phyloP scores from a whole-genome alignment of 2,329 filamentous ascomycete genomes.

The Tolypocladium paradoxum region DNA sequence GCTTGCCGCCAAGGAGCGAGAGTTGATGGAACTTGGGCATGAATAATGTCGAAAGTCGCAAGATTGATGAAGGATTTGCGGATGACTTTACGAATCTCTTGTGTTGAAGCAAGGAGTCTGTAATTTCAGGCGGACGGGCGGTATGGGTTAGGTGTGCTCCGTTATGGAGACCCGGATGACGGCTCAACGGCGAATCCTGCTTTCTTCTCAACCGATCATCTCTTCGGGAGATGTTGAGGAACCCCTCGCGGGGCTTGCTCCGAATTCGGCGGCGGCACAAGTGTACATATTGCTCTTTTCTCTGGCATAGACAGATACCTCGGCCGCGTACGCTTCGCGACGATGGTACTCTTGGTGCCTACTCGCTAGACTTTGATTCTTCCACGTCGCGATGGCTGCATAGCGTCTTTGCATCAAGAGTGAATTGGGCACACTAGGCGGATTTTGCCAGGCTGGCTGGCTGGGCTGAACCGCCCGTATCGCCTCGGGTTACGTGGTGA shows the following conservation, averaged over 20 bases:
- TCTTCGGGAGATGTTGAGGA: neutral
- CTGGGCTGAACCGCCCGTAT: neutral
- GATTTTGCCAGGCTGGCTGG: neutral
- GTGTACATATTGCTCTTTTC: neutral
- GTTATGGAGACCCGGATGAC: neutral
- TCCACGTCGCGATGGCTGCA: neutral
- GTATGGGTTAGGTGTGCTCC: neutral
- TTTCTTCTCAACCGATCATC: neutral
- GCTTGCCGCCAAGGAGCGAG: constrained; percentile 62
- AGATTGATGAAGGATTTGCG: constrained; percentile 7
- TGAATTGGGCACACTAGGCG: neutral
- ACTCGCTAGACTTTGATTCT: neutral
- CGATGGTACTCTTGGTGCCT: neutral
- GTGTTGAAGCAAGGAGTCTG: constrained; percentile 3
- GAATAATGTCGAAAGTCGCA: constrained; percentile 5
- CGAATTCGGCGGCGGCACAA: neutral
- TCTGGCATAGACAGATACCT: neutral
- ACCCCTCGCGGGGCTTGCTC: neutral
- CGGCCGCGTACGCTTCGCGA: neutral
- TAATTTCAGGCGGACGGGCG: neutral
- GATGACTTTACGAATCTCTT: constrained; percentile 14
- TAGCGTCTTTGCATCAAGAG: neutral
- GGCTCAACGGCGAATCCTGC: neutral
- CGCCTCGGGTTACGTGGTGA: neutral
- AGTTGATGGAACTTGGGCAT: constrained; percentile 36